These are phyloP conservation scores for Tylopilus subfusipes DNA, from an alignment of 768 basidiomycete species.

Conservation along the genomic window DNA sequence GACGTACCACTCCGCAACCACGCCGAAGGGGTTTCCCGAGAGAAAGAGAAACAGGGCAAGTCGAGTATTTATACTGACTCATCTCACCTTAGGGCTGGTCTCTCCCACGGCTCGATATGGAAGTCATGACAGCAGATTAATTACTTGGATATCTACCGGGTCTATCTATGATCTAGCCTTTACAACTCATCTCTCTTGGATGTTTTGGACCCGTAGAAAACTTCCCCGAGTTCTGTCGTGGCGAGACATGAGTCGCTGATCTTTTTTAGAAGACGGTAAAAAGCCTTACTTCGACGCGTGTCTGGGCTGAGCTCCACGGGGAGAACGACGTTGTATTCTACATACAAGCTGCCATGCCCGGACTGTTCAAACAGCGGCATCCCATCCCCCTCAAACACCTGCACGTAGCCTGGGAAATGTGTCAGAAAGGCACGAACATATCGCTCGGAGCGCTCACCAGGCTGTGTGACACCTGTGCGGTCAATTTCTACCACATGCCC, in stretches of 20 bases:
- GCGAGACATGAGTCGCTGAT: constrained; percentile 9
- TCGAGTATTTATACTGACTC: constrained; percentile 11
- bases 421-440: neutral
- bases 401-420: constrained; percentile 65
- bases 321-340: constrained; percentile 92
- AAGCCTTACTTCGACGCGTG: constrained; percentile 68
- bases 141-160: constrained; percentile 2
- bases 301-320: constrained; percentile 68
- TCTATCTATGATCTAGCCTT: constrained; percentile 8
- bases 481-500: constrained; percentile 71
- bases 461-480: constrained; percentile 85
- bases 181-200: constrained; percentile 41
- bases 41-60: neutral
- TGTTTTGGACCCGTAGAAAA: constrained; percentile 42
- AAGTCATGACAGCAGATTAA: neutral
- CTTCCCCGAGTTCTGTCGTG: constrained; percentile 50
- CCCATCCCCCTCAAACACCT: constrained; percentile 83
- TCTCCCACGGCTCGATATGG: constrained; percentile 21
- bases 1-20: constrained; percentile 14
- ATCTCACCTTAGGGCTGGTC: constrained; percentile 29
- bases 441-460: constrained; percentile 46
- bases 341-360: constrained; percentile 74
- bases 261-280: neutral
- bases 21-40: constrained; percentile 35
- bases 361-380: constrained; percentile 70